These are phyloP conservation scores for Vaccinium myrtillus DNA, from an alignment of 148 eudicot species.

Conservation along the genomic window DNA sequence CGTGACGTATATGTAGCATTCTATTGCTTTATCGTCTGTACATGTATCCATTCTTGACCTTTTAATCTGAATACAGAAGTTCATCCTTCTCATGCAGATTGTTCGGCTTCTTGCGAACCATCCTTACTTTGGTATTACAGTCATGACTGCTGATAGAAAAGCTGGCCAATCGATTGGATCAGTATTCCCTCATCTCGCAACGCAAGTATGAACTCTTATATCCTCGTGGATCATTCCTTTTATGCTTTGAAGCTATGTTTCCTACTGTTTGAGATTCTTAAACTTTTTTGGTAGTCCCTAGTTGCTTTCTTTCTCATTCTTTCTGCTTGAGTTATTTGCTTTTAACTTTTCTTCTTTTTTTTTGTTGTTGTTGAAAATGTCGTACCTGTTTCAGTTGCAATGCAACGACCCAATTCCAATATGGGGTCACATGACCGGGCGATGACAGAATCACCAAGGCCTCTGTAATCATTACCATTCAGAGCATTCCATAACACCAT, in stretches of 20 bases:
- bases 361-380: too few relatives aligned
- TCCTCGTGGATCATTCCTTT: constrained; percentile 6
- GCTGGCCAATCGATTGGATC: constrained; percentile 95
- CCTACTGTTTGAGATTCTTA: neutral
- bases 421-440: too few relatives aligned
- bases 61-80: neutral
- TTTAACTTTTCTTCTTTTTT: neutral
- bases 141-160: constrained; percentile 99
- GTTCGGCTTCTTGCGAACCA: constrained; percentile 82
- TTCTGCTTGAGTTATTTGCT: neutral
- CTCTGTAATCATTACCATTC: too few relatives aligned
- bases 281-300: neutral
- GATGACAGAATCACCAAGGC: too few relatives aligned
- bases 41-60: neutral
- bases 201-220: constrained; percentile 44
- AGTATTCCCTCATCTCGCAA: constrained; percentile 83
- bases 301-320: neutral
- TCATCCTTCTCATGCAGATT: constrained; percentile 46
- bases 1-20: neutral
- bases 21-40: neutral
- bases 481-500: too few relatives aligned
- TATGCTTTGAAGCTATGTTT: neutral
- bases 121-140: constrained; percentile 66
- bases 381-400: too few relatives aligned
- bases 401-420: too few relatives aligned